Base-by-base conservation (phyloP, 768 basidiomycete genomes). In the Amanita pseudoporphyria region DNA sequence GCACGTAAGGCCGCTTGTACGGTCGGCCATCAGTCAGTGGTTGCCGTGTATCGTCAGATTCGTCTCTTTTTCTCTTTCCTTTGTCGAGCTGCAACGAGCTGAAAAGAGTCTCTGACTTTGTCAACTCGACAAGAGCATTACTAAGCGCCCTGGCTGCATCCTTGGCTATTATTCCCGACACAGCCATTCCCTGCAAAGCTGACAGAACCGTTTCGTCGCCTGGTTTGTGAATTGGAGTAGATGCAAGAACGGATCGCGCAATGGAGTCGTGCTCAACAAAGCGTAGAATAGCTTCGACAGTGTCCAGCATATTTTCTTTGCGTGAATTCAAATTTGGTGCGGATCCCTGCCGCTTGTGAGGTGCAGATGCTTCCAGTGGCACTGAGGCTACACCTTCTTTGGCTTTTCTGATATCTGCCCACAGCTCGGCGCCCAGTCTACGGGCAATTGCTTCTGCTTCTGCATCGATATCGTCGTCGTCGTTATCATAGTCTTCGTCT, bases 391-490 rank as follows among this genome's bases (percentile, higher is more conserved):
- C 65, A 35, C 63, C 73, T 3, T 74, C 75, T 53, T 74, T 78
- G 5, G 74, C 82, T 59, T 78, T 82, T 58, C 67, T 78, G 43
- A 88, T 82, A 56, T 86, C 84, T 3, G 85, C 87, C 78, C 80
- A 82, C 5, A 89, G 70, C 52, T 89, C 79, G 55, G 84, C 84
- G n/a, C 82, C 80, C 26, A 90, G 66, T 22, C 81, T 70, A 40
- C 82, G 74, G 4, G 84, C 84, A 56, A 86, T 85, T 57, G 82
- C 84, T 54, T 82, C 77, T 2, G 84, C 85, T 51, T 86, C 81
- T 4, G 82, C 83, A 21, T 81, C 78, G 19, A 77, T 74, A 57
- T 77, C 76, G 21, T 77, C 76, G 21, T 77, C 76, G 32, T 81
- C 79, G 3, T 78, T 79, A 14, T 79, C 79, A 3, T 79, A 77